Percentiles rank a stretch among this genome's conserved stretches.
These are phyloP conservation scores for Puccinia hordei DNA, from an alignment of 1,284 basidiomycete genomes.

Conservation along the genomic window DNA sequence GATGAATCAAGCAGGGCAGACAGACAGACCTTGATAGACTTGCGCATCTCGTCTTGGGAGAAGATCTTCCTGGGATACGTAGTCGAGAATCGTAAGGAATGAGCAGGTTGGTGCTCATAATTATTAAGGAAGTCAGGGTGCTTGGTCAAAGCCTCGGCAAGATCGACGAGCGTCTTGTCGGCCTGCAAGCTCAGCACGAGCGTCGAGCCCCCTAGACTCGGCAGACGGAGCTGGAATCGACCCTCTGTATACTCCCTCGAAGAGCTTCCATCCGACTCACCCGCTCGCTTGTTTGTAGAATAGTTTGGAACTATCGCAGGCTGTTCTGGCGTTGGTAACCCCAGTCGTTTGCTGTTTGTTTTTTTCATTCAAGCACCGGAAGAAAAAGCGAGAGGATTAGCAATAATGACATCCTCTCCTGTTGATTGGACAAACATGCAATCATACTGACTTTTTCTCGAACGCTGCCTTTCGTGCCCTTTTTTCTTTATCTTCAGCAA, in stretches of 20 bases:
- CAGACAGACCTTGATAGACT: slow-evolving; percentile 35
- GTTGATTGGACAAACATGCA: background rate
- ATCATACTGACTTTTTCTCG: slow-evolving; percentile 69
- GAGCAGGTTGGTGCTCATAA: background rate
- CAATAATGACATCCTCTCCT: background rate
- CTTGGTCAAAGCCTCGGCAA: slow-evolving; percentile 8
- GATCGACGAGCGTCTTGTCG: slow-evolving; percentile 12
- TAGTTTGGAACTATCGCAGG: background rate
- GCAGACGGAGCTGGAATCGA: slow-evolving; percentile 25
- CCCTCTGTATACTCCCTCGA: slow-evolving; percentile 19
- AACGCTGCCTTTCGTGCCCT: slow-evolving; percentile 82
- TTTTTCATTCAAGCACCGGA: background rate
- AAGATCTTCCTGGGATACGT: slow-evolving; percentile 34
- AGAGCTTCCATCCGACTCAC: background rate
- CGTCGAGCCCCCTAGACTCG: background rate
- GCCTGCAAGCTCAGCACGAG: slow-evolving; percentile 3
- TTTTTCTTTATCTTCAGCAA: slow-evolving; percentile 85
- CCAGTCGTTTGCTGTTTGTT: slow-evolving; percentile 8
- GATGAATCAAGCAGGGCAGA: background rate
- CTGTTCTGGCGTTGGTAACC: background rate
- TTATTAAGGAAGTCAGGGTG: slow-evolving; percentile 16
- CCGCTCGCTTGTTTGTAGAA: background rate
- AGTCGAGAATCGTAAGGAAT: slow-evolving; percentile 19
- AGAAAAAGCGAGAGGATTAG: background rate
- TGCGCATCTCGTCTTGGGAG: slow-evolving; percentile 13